Percentiles rank a stretch among this genome's conserved stretches.
These are phyloP conservation scores for Solanum chacoense DNA, from an alignment of 305 asterid species.

Conservation along the genomic window DNA sequence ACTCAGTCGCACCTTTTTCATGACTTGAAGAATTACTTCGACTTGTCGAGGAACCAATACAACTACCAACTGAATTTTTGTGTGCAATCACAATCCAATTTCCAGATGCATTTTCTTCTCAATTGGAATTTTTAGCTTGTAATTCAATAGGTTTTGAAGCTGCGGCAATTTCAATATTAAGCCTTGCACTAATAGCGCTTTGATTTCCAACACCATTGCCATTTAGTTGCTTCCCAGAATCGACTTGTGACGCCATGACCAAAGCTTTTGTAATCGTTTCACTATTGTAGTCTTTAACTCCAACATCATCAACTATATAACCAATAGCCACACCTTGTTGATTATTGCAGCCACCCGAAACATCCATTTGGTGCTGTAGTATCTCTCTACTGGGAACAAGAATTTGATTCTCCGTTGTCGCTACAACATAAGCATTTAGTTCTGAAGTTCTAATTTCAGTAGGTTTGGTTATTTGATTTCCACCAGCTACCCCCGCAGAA, in stretches of 20 bases:
- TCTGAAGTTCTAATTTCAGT: background rate
- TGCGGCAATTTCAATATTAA: background rate
- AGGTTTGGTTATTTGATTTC: too few relatives aligned
- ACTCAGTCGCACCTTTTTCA: background rate
- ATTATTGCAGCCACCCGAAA: background rate
- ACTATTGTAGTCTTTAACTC: background rate
- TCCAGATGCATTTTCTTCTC: background rate
- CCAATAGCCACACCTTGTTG: background rate
- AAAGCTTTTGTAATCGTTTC: background rate
- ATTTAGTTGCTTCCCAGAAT: background rate
- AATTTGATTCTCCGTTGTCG: background rate
- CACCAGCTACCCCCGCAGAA: too few relatives aligned
- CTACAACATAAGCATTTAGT: background rate
- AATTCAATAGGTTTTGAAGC: background rate
- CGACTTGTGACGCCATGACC: background rate
- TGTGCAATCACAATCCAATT: background rate
- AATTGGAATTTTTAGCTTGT: background rate
- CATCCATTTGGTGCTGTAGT: background rate
- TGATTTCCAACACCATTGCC: background rate
- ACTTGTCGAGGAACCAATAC: background rate
- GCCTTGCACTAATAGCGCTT: background rate
- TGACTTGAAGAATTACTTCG: background rate
- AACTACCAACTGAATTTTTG: background rate
- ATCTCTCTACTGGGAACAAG: background rate
- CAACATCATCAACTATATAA: background rate